Evolutionary conservation across 345 rosid genomes (phyloP), one percentile per base, ranked within the genome.

Genomic region (Reutealis trisperma): DNA sequence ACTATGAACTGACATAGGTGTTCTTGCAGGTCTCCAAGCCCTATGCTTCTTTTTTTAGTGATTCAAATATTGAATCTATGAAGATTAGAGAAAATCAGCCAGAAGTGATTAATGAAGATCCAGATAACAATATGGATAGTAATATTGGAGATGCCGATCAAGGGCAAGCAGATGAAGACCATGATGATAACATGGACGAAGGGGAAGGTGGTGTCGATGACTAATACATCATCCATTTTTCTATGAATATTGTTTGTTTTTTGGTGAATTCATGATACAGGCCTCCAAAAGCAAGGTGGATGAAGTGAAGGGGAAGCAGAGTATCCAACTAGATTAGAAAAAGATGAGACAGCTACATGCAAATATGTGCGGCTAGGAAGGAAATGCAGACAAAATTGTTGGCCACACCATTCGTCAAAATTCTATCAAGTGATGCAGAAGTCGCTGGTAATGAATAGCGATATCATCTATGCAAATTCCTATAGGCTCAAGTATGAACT

Each of bases 11-110:
- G 71, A 82, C 14, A 11, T 63, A 75, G 44, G 22, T 72, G 32
- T 21, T 66, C 57, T 80, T 71, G 83, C 85, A 94, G 98, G 98
- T 93, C 6, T 84, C 90, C 18, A 96, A 93, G 87, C 98, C 99
- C 5, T 84, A 88, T 66, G 55, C 74, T 58, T 78, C 88, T 7
- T 90, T 89, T 85, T 91, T 93, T 78, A 85, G 79, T 54, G 94
- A 93, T 4, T 85, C 85, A 76, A 88, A 84, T 82, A 71, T 92
- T 80, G 89, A 88, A 65, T 79, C 79, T 7, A 83, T 90, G 89
- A 87, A 71, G 77, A 81, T 63, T 37, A 57, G 52, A 14, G 34
- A 37, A 7, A 58, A 72, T 66, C 67, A 57, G 41, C 77, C 71
- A 22, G 92, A 67, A 60, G 82, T 47, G 7, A 34, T 34, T 5